These are phyloP conservation scores for Clavariopsis aquatica DNA, from an alignment of 495 filamentous ascomycete species.

Conservation along the genomic window DNA sequence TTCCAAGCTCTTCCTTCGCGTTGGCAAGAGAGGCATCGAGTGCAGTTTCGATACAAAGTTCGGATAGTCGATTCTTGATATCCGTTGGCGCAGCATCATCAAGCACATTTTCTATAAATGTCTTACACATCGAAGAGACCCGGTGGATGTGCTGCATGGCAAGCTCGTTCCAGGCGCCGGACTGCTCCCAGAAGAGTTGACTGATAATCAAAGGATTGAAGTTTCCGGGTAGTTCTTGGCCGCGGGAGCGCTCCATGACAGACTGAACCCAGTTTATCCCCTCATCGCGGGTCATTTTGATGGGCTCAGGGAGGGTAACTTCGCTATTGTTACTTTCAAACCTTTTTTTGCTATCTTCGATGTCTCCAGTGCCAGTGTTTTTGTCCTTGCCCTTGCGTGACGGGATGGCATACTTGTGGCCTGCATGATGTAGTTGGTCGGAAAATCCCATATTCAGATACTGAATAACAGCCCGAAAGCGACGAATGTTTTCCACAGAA, in stretches of 20 bases:
- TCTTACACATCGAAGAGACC: conserved; percentile 31
- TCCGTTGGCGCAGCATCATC: conserved; percentile 23
- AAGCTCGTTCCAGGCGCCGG: conserved; percentile 26
- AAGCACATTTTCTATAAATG: conserved; percentile 32
- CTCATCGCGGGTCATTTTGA: conserved; percentile 14
- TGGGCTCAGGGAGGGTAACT: background rate
- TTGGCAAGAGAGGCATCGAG: background rate
- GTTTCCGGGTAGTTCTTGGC: conserved; percentile 35
- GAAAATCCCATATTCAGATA: conserved; percentile 13
- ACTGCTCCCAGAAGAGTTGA: conserved; percentile 41
- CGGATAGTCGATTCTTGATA: conserved; percentile 18
- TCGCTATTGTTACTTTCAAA: too few relatives aligned
- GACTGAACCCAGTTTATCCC: conserved; percentile 32
- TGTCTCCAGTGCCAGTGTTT: too few relatives aligned
- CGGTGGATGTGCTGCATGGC: conserved; percentile 35
- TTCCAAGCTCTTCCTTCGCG: conserved; percentile 27
- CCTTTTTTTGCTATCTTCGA: too few relatives aligned
- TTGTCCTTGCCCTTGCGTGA: too few relatives aligned
- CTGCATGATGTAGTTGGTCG: conserved; percentile 21
- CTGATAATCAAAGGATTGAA: conserved; percentile 37
- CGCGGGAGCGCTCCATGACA: conserved; percentile 31
- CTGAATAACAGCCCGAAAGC: conserved; percentile 41
- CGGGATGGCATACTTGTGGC: conserved; percentile 35
- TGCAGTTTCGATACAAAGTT: conserved; percentile 21
- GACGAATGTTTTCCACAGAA: conserved; percentile 23